Conservation (phyloP, 2,329 filamentous ascomycete genomes). For the Canariomyces notabilis region DNA sequence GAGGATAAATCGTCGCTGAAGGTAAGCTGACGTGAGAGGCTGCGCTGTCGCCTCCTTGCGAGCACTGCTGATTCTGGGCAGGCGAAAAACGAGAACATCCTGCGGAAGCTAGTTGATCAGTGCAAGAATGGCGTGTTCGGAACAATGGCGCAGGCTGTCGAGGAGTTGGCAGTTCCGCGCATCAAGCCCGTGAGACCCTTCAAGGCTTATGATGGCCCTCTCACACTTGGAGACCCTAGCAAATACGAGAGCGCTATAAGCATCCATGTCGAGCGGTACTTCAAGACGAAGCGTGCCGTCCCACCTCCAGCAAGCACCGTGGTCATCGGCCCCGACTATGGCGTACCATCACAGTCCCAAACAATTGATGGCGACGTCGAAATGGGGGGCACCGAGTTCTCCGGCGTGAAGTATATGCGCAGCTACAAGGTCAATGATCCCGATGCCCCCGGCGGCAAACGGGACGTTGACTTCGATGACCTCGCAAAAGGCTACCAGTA, state of each 20-base stretch:
- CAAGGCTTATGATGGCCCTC: slow-evolving; percentile 70
- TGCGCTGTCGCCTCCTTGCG: not conserved
- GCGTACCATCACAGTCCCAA: slow-evolving; percentile 44
- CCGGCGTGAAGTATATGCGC: slow-evolving; percentile 69
- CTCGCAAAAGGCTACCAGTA: slow-evolving; percentile 94
- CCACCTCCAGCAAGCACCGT: slow-evolving; percentile 75
- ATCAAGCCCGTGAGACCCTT: slow-evolving; percentile 72
- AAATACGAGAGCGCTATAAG: slow-evolving; percentile 68
- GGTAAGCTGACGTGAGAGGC: slow-evolving; percentile 39
- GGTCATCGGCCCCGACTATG: slow-evolving; percentile 51
- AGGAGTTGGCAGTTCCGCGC: slow-evolving; percentile 70
- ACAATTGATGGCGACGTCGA: slow-evolving; percentile 47
- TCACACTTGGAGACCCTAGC: slow-evolving; percentile 74
- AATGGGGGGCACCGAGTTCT: slow-evolving; percentile 45
- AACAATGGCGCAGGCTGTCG: slow-evolving; percentile 81
- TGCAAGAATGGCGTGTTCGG: slow-evolving; percentile 68
- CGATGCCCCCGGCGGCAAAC: slow-evolving; percentile 69
- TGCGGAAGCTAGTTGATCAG: slow-evolving; percentile 60
- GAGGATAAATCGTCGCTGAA: slow-evolving; percentile 74
- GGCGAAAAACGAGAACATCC: slow-evolving; percentile 65
- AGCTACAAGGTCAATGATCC: slow-evolving; percentile 78
- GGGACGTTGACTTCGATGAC: slow-evolving; percentile 73
- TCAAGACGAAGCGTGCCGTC: slow-evolving; percentile 72
- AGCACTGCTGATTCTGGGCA: slow-evolving; percentile 30
- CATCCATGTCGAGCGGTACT: slow-evolving; percentile 88